phyloP scores from a whole-genome alignment of 164 flowering plant species.

The Macadamia tetraphylla region DNA sequence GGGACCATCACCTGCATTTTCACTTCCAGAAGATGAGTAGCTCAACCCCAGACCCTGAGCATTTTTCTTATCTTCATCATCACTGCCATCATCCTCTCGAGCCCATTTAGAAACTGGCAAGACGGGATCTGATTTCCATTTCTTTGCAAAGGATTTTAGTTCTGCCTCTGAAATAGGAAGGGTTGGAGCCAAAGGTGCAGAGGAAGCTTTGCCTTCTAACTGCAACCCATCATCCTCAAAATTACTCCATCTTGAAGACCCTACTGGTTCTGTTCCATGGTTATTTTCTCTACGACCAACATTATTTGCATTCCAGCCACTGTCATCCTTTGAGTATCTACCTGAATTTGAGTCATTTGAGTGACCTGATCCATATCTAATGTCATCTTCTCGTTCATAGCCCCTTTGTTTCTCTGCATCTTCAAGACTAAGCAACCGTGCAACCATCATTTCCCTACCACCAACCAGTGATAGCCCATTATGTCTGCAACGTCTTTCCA shows the following conservation, averaged over 20 bases:
- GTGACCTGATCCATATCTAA: slow-evolving; percentile 49
- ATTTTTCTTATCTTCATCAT: slow-evolving; percentile 63
- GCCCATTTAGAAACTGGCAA: slow-evolving; percentile 96
- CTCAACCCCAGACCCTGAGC: slow-evolving; percentile 58
- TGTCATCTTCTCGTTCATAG: slow-evolving; percentile 63
- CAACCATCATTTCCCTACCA: slow-evolving; percentile 96
- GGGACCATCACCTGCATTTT: slow-evolving; percentile 57
- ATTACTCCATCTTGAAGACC: slow-evolving; percentile 46
- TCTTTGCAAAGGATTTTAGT: slow-evolving; percentile 47
- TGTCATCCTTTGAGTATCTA: slow-evolving; percentile 32
- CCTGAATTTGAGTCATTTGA: slow-evolving; percentile 44
- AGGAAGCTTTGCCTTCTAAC: slow-evolving; percentile 27
- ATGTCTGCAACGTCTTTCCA: slow-evolving; percentile 95
- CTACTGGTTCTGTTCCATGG: slow-evolving; percentile 36
- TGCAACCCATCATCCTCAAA: slow-evolving; percentile 41
- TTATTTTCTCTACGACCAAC: slow-evolving; percentile 34
- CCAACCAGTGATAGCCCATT: slow-evolving; percentile 97
- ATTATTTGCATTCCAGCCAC: slow-evolving; percentile 17
- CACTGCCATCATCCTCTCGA: slow-evolving; percentile 83
- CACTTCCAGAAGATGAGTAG: slow-evolving; percentile 98
- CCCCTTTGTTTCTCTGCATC: slow-evolving; percentile 87
- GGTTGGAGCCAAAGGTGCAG: slow-evolving; percentile 34
- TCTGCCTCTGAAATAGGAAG: slow-evolving; percentile 60
- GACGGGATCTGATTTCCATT: slow-evolving; percentile 54
- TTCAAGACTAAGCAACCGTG: slow-evolving; percentile 87